phyloP scores from a whole-genome alignment of 257 asterid species.

The Ligustrum vulgare region DNA sequence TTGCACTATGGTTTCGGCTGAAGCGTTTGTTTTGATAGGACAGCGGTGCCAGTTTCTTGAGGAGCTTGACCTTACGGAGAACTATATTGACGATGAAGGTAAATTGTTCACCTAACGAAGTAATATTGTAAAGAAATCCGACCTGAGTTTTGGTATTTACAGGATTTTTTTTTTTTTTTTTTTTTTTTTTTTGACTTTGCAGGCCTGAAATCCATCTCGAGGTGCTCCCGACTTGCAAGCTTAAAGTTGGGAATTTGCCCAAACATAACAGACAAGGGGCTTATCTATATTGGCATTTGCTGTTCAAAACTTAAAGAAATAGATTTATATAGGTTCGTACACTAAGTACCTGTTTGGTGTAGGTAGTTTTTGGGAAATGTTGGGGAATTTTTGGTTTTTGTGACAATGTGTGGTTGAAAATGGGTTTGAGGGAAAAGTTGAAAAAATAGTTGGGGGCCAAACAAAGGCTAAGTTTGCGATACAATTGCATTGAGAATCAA shows the following conservation, averaged over 20 bases:
- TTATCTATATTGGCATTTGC: slow-evolving; percentile 56
- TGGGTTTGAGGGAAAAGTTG: too few relatives aligned
- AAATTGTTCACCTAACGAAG: slow-evolving; percentile 1
- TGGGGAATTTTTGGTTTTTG: too few relatives aligned
- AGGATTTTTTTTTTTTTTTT: background rate
- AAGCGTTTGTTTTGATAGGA: slow-evolving; percentile 76
- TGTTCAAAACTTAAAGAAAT: slow-evolving; percentile 76
- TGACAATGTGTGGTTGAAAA: too few relatives aligned
- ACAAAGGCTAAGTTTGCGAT: background rate
- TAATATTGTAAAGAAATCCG: background rate
- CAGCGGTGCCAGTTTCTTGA: slow-evolving; percentile 67
- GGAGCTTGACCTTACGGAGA: slow-evolving; percentile 90
- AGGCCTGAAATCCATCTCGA: slow-evolving; percentile 73
- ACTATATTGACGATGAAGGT: slow-evolving; percentile 87
- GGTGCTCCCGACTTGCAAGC: slow-evolving; percentile 59
- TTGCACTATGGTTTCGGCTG: slow-evolving; percentile 52
- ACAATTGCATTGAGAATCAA: background rate
- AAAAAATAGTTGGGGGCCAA: too few relatives aligned
- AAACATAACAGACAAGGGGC: slow-evolving; percentile 69
- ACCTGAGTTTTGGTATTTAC: background rate
- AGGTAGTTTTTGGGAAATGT: too few relatives aligned
- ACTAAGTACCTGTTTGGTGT: too few relatives aligned
- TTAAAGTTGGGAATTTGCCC: slow-evolving; percentile 78
- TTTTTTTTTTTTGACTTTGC: slow-evolving; percentile 17
- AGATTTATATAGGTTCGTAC: slow-evolving; percentile 37